Conservation (phyloP, 2,329 filamentous ascomycete species). For the Arthrobotrys pseudoclavata region DNA sequence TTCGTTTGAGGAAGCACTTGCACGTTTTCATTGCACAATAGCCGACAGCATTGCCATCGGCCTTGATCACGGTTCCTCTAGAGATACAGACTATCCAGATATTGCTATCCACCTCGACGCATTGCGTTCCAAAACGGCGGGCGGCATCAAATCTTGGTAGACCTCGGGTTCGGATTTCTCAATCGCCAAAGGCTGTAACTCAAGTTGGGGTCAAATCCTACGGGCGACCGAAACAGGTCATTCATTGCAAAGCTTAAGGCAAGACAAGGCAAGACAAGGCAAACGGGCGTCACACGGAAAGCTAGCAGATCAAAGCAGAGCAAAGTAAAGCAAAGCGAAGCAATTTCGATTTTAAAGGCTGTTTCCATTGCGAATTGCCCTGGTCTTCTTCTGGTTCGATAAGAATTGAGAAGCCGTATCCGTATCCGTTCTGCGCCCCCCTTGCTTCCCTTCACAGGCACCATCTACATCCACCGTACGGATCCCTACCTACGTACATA, state of each 20-base stretch:
- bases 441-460: constrained; percentile 1
- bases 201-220: constrained; percentile 22
- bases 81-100: constrained; percentile 15
- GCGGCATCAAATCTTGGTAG: not conserved
- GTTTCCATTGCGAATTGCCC: too few relatives aligned
- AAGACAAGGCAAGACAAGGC: constrained; percentile 4
- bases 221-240: constrained; percentile 1
- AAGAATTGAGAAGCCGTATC: constrained; percentile 34
- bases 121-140: constrained; percentile 12
- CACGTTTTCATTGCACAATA: constrained; percentile 48
- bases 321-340: not conserved
- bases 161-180: constrained; percentile 18
- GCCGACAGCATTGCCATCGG: constrained; percentile 28
- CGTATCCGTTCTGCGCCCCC: constrained; percentile 28
- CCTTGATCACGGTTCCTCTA: constrained; percentile 22
- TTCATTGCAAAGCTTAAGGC: constrained; percentile 13
- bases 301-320: not conserved
- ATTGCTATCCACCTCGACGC: constrained; percentile 2
- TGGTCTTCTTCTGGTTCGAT: not conserved
- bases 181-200: constrained; percentile 1
- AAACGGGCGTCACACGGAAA: constrained; percentile 5
- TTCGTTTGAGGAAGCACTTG: constrained; percentile 40
- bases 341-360: too few relatives aligned
- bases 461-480: not conserved
- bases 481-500: not conserved